Conservation (phyloP, 306 rosid species). For the Adenanthera pavonina region DNA sequence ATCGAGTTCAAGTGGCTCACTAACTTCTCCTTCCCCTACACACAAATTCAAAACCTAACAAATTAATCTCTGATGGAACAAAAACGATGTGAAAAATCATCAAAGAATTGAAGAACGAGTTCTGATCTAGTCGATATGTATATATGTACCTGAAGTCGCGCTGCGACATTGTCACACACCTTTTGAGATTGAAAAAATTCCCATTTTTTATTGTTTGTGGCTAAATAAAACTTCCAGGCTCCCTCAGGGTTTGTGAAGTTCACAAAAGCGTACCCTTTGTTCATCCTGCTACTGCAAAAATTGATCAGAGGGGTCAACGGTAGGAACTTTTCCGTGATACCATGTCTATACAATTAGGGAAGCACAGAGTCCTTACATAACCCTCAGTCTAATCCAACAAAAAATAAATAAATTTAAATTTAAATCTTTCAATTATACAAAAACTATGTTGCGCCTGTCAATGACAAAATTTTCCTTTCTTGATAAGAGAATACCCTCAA, state of each 20-base stretch:
- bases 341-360: background rate
- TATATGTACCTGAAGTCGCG: slow-evolving; percentile 59
- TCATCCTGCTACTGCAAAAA: slow-evolving; percentile 50
- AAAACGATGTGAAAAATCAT: background rate
- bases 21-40: slow-evolving; percentile 58
- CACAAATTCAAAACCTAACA: background rate
- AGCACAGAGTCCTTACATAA: no score
- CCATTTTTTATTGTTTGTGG: slow-evolving; percentile 49
- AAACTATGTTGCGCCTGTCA: no score
- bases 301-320: background rate
- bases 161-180: slow-evolving; percentile 50
- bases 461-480: background rate
- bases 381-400: background rate
- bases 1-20: slow-evolving; percentile 44
- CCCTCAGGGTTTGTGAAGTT: slow-evolving; percentile 60
- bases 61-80: background rate
- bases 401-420: background rate
- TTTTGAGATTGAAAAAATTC: slow-evolving; percentile 53
- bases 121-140: no score
- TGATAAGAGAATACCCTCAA: background rate
- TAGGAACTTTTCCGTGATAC: background rate
- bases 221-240: slow-evolving; percentile 51
- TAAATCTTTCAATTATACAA: no score
- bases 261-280: slow-evolving; percentile 76
- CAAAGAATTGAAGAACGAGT: background rate